Conservation (phyloP, 2,329 filamentous ascomycete genomes). For the Karstenula rhodostoma region DNA sequence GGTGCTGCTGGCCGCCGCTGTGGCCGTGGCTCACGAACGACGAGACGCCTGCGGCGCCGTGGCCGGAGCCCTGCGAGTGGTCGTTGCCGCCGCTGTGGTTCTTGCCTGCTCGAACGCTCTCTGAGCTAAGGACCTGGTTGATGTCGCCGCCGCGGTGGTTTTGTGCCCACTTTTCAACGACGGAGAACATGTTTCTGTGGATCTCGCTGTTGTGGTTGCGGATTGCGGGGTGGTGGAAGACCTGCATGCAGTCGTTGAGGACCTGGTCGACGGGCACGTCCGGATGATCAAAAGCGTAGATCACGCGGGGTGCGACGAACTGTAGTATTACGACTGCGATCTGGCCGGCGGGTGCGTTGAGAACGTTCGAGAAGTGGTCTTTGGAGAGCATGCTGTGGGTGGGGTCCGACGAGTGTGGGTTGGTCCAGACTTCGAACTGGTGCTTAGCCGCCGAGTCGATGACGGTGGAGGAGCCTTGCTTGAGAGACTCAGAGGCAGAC, state of each 20-base stretch:
- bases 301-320: conserved; percentile 84
- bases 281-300: conserved; percentile 93
- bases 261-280: conserved; percentile 84
- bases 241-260: conserved; percentile 77
- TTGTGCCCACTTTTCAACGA: conserved; percentile 82
- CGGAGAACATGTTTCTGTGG: conserved; percentile 87
- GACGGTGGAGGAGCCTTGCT: conserved; percentile 81
- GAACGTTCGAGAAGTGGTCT: conserved; percentile 61
- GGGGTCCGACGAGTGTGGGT: conserved; percentile 57
- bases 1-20: conserved; percentile 22
- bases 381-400: conserved; percentile 62
- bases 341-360: conserved; percentile 59
- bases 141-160: conserved; percentile 72
- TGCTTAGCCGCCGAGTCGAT: conserved; percentile 61
- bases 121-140: conserved; percentile 78
- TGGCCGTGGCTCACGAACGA: conserved; percentile 30
- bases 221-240: conserved; percentile 90
- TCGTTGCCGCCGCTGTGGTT: conserved; percentile 69
- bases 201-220: conserved; percentile 79
- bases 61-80: conserved; percentile 40
- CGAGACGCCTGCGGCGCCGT: conserved; percentile 39
- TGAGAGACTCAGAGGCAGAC: conserved; percentile 82
- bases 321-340: conserved; percentile 70
- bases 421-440: conserved; percentile 60
- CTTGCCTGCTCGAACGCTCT: conserved; percentile 81